Conservation (phyloP, 306 rosid species). For the Castanea crenata region DNA sequence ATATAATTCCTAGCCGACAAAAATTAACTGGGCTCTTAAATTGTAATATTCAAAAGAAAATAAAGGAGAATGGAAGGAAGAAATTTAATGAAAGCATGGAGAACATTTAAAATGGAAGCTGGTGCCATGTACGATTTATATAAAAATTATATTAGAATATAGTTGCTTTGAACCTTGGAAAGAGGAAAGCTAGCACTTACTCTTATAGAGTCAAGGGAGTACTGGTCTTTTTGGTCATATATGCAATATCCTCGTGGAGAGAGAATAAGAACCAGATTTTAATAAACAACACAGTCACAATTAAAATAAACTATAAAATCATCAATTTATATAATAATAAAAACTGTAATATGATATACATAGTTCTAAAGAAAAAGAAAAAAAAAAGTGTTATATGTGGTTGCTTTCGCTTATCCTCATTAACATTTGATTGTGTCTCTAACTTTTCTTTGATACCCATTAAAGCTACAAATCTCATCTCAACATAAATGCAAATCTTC, state of each 20-base stretch:
- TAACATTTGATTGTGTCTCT: constrained; percentile 41
- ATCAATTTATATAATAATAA: neutral
- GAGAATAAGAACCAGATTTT: constrained; percentile 34
- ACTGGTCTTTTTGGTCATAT: constrained; percentile 31
- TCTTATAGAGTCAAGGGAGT: constrained; percentile 9
- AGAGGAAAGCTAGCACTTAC: constrained; percentile 16
- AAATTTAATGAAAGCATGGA: neutral
- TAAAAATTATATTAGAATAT: neutral
- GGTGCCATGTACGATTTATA: constrained; percentile 6
- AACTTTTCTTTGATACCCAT: constrained; percentile 36
- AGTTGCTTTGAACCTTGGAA: constrained; percentile 30
- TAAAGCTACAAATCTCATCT: constrained; percentile 31
- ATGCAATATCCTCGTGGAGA: constrained; percentile 25
- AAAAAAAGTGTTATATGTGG: constrained; percentile 19
- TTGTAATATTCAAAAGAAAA: neutral
- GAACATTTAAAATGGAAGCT: constrained; percentile 11
- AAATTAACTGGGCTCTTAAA: neutral
- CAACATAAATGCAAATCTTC: constrained; percentile 15
- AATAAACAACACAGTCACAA: neutral
- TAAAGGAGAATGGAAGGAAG: neutral
- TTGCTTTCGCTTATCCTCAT: constrained; percentile 38
- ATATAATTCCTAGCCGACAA: neutral
- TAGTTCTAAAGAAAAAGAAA: constrained; percentile 26
- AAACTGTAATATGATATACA: neutral
- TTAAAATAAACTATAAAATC: neutral